Evolutionary conservation across 2,329 filamentous ascomycete genomes (phyloP).

Genomic region (Cadophora sp.): DNA sequence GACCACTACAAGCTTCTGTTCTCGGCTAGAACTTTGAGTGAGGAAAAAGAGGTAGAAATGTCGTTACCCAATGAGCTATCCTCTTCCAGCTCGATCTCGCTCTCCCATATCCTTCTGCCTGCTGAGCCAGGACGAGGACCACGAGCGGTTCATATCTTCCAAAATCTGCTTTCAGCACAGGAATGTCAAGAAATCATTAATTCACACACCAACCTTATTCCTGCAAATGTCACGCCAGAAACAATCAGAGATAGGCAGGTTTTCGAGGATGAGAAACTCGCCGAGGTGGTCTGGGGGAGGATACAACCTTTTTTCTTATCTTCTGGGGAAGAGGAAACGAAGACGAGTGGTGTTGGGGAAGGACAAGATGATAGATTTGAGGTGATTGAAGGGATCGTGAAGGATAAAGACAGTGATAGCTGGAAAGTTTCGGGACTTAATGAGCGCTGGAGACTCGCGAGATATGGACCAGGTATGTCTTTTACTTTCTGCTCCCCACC

Average conservation of each 20-base stretch:
- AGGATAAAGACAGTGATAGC: constrained; percentile 26
- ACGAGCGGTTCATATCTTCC: not conserved
- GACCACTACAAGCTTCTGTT: not conserved
- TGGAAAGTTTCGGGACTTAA: constrained; percentile 30
- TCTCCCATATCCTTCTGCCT: not conserved
- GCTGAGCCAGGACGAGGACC: not conserved
- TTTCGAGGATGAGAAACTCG: not conserved
- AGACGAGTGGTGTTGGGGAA: not conserved
- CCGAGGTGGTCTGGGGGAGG: not conserved
- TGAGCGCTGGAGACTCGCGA: constrained; percentile 29
- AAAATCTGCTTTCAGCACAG: not conserved
- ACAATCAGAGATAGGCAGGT: not conserved
- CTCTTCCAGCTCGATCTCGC: not conserved
- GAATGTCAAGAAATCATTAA: not conserved
- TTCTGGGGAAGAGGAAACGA: not conserved
- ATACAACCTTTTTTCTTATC: not conserved
- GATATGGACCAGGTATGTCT: constrained; percentile 25
- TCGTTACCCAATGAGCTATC: not conserved
- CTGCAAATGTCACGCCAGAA: not conserved
- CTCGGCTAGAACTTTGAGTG: not conserved
- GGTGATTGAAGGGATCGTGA: not conserved
- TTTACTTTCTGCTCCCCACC: not conserved
- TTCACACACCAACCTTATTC: not conserved
- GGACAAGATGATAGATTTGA: not conserved
- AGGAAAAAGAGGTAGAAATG: not conserved